Conservation (phyloP, 2,329 filamentous ascomycete genomes). For the Myriosclerotinia curreyana region DNA sequence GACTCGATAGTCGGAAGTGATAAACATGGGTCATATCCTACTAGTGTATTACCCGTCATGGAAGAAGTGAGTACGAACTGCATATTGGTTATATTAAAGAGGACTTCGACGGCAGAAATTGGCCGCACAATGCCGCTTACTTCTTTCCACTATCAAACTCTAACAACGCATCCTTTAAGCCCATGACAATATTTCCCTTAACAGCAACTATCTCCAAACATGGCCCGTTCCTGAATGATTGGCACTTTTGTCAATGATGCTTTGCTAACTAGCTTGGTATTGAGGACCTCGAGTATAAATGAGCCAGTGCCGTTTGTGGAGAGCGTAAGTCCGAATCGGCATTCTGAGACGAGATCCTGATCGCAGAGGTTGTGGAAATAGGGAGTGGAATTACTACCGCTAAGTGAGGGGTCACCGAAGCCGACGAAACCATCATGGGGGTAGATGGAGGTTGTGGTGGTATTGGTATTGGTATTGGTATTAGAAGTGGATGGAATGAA, state of each 20-base stretch:
- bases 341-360: conserved; percentile 4
- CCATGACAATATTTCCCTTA: conserved; percentile 17
- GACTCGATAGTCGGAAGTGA: conserved; percentile 22
- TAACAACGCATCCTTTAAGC: conserved; percentile 5
- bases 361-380: conserved; percentile 22
- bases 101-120: conserved; percentile 14
- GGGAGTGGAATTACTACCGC: conserved; percentile 11
- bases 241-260: background rate
- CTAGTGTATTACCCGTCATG: background rate
- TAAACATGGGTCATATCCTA: conserved; percentile 24
- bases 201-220: conserved; percentile 21
- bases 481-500: background rate
- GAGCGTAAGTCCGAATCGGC: conserved; percentile 21
- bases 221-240: conserved; percentile 6
- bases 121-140: conserved; percentile 21
- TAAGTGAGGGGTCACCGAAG: conserved; percentile 1
- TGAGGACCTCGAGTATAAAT: conserved; percentile 8
- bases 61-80: conserved; percentile 15
- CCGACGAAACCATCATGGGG: conserved; percentile 18
- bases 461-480: background rate
- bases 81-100: conserved; percentile 23
- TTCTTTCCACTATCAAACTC: conserved; percentile 26
- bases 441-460: background rate
- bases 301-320: background rate
- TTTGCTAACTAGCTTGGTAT: background rate